Evolutionary conservation across 805 yeast species (phyloP).

Genomic region (Saturnispora sanitii): DNA sequence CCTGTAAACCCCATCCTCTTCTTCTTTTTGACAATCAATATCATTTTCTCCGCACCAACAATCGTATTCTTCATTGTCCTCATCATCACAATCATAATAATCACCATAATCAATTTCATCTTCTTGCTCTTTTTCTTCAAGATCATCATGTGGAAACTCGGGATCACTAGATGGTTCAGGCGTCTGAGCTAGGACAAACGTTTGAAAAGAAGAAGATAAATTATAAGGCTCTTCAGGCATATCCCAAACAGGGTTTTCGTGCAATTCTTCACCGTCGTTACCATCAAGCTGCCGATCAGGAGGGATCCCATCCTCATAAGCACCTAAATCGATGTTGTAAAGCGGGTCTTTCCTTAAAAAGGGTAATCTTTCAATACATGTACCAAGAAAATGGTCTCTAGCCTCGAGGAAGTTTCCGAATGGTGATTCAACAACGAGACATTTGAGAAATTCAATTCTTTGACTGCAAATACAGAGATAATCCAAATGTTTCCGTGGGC

Average conservation of each 20-base stretch:
- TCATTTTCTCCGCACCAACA: too few relatives aligned
- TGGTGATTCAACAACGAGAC: slow-evolving; percentile 30
- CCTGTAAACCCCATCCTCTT: background rate
- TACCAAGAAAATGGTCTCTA: slow-evolving; percentile 40
- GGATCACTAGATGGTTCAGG: too few relatives aligned
- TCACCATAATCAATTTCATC: background rate
- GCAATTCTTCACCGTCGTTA: slow-evolving; percentile 1
- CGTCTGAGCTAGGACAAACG: too few relatives aligned
- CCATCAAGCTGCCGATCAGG: background rate
- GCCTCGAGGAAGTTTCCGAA: slow-evolving; percentile 34
- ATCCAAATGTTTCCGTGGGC: slow-evolving; percentile 22
- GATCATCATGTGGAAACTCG: background rate
- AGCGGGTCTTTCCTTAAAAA: slow-evolving; percentile 16
- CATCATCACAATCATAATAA: too few relatives aligned
- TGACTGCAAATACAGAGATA: slow-evolving; percentile 29
- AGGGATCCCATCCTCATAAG: background rate
- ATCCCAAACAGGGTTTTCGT: background rate
- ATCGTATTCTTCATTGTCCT: too few relatives aligned
- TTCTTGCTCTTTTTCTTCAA: background rate
- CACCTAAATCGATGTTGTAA: slow-evolving; percentile 15
- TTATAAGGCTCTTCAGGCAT: too few relatives aligned
- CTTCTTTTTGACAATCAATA: too few relatives aligned
- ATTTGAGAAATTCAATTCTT: slow-evolving; percentile 23
- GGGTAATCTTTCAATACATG: slow-evolving; percentile 33
- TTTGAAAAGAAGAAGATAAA: background rate